These are phyloP conservation scores for Calophaca sinica DNA, from an alignment of 306 rosid genomes.

Conservation along the genomic window DNA sequence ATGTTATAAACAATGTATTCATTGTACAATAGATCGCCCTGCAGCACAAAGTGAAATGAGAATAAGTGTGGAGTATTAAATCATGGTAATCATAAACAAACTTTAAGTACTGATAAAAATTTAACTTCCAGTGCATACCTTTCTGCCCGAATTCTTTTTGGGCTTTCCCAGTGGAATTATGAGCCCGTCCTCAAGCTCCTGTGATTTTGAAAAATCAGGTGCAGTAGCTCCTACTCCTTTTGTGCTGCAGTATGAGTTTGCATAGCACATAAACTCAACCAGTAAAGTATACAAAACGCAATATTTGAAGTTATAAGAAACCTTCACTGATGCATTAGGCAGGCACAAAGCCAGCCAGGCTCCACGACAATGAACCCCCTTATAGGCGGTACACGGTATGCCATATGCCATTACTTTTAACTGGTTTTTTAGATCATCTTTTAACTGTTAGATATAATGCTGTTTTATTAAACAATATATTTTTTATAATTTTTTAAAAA, in stretches of 20 bases:
- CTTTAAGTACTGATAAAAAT: constrained; percentile 17
- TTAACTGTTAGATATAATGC: no score
- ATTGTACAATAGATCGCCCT: constrained; percentile 77
- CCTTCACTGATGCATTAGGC: background rate
- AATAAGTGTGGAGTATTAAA: constrained; percentile 19
- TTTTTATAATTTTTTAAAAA: no score
- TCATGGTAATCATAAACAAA: constrained; percentile 12
- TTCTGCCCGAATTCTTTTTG: constrained; percentile 27
- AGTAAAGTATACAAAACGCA: constrained; percentile 27
- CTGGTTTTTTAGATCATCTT: background rate
- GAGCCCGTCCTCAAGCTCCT: constrained; percentile 68
- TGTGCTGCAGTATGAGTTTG: constrained; percentile 65
- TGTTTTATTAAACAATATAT: no score
- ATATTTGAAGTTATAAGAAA: constrained; percentile 19
- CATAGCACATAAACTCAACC: constrained; percentile 35
- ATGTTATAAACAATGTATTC: constrained; percentile 92
- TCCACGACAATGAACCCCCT: background rate
- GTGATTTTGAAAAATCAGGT: constrained; percentile 74
- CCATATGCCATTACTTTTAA: background rate
- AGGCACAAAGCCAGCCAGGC: constrained; percentile 21
- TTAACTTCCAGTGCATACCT: constrained; percentile 50
- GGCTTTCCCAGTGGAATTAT: constrained; percentile 81
- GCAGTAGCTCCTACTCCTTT: constrained; percentile 87
- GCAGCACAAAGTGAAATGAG: constrained; percentile 45
- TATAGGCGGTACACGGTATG: background rate